Base-by-base conservation (phyloP, 441 rosid species). In the Croton setiger region DNA sequence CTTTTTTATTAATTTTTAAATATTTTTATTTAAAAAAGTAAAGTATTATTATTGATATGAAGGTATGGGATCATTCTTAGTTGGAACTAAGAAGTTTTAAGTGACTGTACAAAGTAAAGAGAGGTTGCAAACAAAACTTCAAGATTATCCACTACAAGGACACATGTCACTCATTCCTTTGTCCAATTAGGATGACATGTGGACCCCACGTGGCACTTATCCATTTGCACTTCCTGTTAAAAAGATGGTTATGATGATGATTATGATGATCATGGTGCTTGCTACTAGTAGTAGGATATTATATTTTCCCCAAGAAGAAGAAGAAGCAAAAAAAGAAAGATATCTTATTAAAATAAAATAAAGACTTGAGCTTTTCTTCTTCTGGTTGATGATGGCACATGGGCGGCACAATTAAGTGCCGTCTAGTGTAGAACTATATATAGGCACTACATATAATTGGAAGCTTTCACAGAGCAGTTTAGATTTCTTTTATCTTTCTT, bases 201-300 rank as follows among this genome's bases (percentile, higher is more conserved):
- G 86, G 86, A 81, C 83, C 87, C 83, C 73, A 20, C 20, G 67
- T 63, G 80, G 74, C 75, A 73, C 87, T 85, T 85, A 81, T 85
- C 90, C 84, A 44, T 44, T 67, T 60, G 53, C 5, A 68, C 69
- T 61, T 49, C 35, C 52, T 74, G 71, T 6, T 77, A 63, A 59
- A 52, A 45, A 55, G 20, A 43, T 3, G 49, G n/a, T n/a, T n/a
- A 45, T 27, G 31, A 2, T 27, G 31, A 27, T 27, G 14, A 44
- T 12, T 43, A 48, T 51, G 66, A 58, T 54, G 56, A 64, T 51
- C 35, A n/a, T 43, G 47, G 6, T 6, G 60, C 7, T n/a, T 48
- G 52, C 1, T 7, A 51, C 3, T 6, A 53, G 20, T 12, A n/a
- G 7, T 15, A 49, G 17, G 54, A 64, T 43, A 64, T 67, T 43